These are phyloP conservation scores for Podaxis sp. DNA, from an alignment of 768 basidiomycete genomes.

Conservation along the genomic window DNA sequence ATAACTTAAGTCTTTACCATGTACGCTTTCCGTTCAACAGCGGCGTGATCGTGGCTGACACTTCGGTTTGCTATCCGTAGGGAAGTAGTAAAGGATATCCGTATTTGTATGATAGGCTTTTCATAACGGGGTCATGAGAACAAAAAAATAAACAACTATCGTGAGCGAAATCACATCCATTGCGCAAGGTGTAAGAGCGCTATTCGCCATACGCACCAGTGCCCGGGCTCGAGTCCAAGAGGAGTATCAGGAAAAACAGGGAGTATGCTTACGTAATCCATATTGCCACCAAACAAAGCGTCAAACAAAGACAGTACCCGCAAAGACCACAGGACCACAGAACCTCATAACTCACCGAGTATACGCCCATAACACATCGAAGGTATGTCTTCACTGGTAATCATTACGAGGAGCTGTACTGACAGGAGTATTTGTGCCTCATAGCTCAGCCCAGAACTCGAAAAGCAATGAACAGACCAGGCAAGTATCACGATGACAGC, in stretches of 20 bases:
- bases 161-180: too few relatives aligned
- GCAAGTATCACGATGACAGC: slow-evolving; percentile 30
- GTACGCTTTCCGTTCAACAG: too few relatives aligned
- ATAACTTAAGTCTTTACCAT: too few relatives aligned
- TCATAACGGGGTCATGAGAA: too few relatives aligned
- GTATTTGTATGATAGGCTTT: too few relatives aligned
- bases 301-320: slow-evolving; percentile 35
- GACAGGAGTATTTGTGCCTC: background rate
- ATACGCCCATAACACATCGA: slow-evolving; percentile 20
- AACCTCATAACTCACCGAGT: slow-evolving; percentile 21
- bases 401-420: background rate
- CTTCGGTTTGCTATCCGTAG: too few relatives aligned
- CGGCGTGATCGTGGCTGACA: too few relatives aligned
- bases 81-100: too few relatives aligned
- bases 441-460: slow-evolving; percentile 10
- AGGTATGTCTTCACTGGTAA: slow-evolving; percentile 20
- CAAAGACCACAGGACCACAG: slow-evolving; percentile 16
- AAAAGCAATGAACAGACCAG: slow-evolving; percentile 64
- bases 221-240: background rate
- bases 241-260: background rate
- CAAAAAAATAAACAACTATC: too few relatives aligned
- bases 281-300: slow-evolving; percentile 36
- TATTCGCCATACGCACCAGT: too few relatives aligned
- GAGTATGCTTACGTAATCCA: slow-evolving; percentile 22
- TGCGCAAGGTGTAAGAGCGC: too few relatives aligned